Base-by-base conservation (phyloP, 176 grass and related monocot genomes). In the Puccinellia tenuiflora region DNA sequence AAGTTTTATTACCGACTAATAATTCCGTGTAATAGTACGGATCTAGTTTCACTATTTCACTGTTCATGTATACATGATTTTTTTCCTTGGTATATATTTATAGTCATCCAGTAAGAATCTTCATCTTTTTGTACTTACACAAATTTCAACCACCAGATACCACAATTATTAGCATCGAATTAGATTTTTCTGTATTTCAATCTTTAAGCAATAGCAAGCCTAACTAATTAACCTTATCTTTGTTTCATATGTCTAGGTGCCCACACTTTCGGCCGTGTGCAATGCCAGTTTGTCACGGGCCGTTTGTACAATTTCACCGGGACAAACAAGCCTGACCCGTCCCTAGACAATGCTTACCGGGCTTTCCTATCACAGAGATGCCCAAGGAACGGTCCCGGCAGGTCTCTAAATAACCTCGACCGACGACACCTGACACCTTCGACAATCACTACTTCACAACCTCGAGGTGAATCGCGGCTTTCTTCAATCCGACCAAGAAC, bases 401-500 rank as follows among this genome's bases (percentile, higher is more conserved):
- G 9, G 0, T 38, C 14, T 0, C 74, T 91, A 3, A 87, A 91
- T 17, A 75, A 96, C 30, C 88, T 96, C 0, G 93, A 96, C 93
- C 86, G 0, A 91, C 83, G 0, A 96, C 88, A 0, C 88, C 88
- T 0, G 28, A 96, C 64, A 61, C 52, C 20, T 93, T 96, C 52
- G 91, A 96, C 84, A 86, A 82, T 34, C 38, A 91, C 86, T 96
- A 96, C 88, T 96, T 71, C 88, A 75, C 0, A 96, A 91, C 60
- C 60, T 96, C 0, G 40, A 82, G 59, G 83, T 6, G 0, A 86
- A 79, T 60, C 80, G 76, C 0, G 93, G 91, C 0, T 77, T 93
- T 31, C 88, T 96, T 3, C 26, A 9, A 5, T 91, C 93, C 2
- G 93, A 96, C 4, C 93, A 96, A 66, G 77, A 87, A 50, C 88